Base-by-base conservation (phyloP, 129 eudicot genomes). In the Helianthus annuus region DNA sequence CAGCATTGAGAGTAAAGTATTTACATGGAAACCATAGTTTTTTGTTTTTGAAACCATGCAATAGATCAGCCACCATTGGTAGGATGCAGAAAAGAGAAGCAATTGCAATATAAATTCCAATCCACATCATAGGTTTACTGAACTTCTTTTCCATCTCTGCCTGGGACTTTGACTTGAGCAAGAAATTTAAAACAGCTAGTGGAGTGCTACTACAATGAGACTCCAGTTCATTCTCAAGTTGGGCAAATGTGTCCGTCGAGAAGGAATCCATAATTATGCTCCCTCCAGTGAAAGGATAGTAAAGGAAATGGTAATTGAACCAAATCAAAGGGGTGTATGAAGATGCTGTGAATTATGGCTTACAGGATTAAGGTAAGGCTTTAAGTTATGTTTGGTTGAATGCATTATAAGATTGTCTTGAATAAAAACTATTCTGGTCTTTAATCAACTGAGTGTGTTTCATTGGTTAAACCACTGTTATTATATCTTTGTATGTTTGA, bases 41-140 rank as follows among this genome's bases (percentile, higher is more conserved):
- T 60, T 34, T 60, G 46, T 0, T 34, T 14, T 34, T 34, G 2
- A 68, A 68, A 48, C 72, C 72, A 48, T 68, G 72, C 48, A 48
- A 68, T 0, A 68, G 8, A 29, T 48, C 72, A 32, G 45, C 72
- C 45, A 48, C 8, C 72, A 68, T 68, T 27, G 45, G 27, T 27
- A 68, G 44, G 59, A 68, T 29, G 72, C 70, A 68, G 5, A 49
- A 29, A 48, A 68, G 36, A 68, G 72, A 48, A 14, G 72, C 72
- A 48, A 27, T 2, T 2, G 45, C 59, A 11, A 68, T 68, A 48
- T 68, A 68, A 2, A 48, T 68, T 46, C 72, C 72, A 48, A 68
- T 68, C 45, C 59, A 68, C 1, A 14, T 0, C 72, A 68, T 67
- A 48, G 72, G 72, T 14, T 67, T 24, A 16, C 72, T 48, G 36